These are phyloP conservation scores for Selaginella tamariscina DNA, from an alignment of 75 land plant species.

Conservation along the genomic window DNA sequence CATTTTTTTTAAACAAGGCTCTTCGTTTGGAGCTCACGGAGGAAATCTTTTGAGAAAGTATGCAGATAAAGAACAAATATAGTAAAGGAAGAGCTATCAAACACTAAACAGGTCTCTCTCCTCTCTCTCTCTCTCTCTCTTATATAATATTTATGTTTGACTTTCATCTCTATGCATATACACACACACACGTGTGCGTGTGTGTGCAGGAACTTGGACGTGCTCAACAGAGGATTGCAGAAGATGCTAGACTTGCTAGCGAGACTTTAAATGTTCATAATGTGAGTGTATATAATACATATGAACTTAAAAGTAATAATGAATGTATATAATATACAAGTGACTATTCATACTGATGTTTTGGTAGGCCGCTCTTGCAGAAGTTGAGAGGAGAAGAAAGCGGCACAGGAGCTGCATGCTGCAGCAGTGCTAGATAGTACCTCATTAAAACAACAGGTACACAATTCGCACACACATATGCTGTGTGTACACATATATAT, in stretches of 20 bases:
- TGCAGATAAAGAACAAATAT: constrained; percentile 25
- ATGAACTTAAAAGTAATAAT: too few species aligned
- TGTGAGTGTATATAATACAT: too few species aligned
- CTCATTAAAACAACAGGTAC: constrained; percentile 2
- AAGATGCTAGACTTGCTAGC: not conserved
- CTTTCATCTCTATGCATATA: not conserved
- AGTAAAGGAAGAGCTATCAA: constrained; percentile 15
- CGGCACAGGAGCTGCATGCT: not conserved
- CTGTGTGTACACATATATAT: not conserved
- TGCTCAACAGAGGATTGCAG: not conserved
- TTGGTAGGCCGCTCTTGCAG: not conserved
- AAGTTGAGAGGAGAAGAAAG: not conserved
- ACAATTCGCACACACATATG: not conserved
- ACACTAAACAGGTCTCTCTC: constrained; percentile 19
- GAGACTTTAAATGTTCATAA: not conserved
- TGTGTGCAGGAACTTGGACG: constrained; percentile 4
- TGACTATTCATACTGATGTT: too few species aligned
- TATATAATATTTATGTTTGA: not conserved
- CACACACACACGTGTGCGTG: too few species aligned
- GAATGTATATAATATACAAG: too few species aligned
- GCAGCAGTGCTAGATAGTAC: not conserved
- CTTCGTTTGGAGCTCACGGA: constrained; percentile 24
- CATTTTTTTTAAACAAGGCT: constrained; percentile 13
- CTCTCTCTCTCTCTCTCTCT: not conserved
- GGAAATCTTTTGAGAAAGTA: constrained; percentile 24